Percentiles rank a stretch among this genome's conserved stretches.
These are phyloP conservation scores for Clonostachys byssicola DNA, from an alignment of 2,329 filamentous ascomycete species.

Conservation along the genomic window DNA sequence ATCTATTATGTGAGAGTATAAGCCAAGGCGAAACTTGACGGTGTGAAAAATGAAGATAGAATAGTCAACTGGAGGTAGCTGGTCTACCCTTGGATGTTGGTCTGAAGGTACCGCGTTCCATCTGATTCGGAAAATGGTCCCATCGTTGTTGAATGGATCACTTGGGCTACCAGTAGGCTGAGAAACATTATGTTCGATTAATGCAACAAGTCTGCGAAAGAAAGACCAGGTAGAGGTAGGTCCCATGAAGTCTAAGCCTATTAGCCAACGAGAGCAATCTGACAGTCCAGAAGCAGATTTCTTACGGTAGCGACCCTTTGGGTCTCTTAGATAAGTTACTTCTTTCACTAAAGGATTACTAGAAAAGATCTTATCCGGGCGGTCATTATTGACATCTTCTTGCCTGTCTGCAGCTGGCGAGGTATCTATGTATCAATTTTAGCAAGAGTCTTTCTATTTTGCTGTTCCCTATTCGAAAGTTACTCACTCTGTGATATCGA, in stretches of 20 bases:
- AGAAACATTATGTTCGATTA: neutral
- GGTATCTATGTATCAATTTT: too few species aligned
- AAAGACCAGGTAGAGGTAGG: slow-evolving; percentile 2
- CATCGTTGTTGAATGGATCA: slow-evolving; percentile 4
- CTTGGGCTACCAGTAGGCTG: neutral
- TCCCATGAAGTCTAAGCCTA: slow-evolving; percentile 1
- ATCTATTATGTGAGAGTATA: slow-evolving; percentile 1
- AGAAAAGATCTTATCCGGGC: neutral
- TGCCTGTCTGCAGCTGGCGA: neutral
- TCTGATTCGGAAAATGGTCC: neutral
- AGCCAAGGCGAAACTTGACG: slow-evolving; percentile 4
- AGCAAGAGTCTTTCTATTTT: too few species aligned
- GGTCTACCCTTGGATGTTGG: neutral
- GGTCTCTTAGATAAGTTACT: neutral
- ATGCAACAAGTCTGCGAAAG: neutral
- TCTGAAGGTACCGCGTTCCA: neutral
- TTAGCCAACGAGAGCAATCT: neutral
- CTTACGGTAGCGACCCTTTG: neutral
- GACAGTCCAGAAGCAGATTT: neutral
- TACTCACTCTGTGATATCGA: too few species aligned
- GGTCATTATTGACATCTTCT: neutral
- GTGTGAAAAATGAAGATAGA: slow-evolving; percentile 3
- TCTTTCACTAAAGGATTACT: slow-evolving; percentile 1
- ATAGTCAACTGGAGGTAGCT: slow-evolving; percentile 1
- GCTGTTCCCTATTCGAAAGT: too few species aligned